Percentiles rank a stretch among this genome's conserved stretches.
Conservation (phyloP, 108 stramenopile genomes). For the Halocafeteria seosinensis region DNA sequence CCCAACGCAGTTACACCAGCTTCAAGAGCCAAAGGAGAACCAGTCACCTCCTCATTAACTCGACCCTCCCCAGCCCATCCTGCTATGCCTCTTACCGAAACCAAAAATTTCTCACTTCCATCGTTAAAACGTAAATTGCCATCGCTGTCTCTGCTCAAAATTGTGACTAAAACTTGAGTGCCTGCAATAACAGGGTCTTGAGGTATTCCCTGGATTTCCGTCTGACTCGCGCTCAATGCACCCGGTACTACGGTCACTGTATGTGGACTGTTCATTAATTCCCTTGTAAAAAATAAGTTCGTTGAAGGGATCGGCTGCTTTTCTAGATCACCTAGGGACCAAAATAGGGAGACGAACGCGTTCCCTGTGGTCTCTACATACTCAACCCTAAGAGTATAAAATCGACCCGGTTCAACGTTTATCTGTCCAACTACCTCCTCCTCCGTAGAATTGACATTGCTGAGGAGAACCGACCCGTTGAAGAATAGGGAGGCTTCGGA, state of each 20-base stretch:
- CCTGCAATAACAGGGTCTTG: slow-evolving; percentile 33
- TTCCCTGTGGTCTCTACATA: slow-evolving; percentile 33
- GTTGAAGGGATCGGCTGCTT: slow-evolving; percentile 24
- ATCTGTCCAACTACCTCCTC: neutral
- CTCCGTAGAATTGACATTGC: neutral
- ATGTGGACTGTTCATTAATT: slow-evolving; percentile 23
- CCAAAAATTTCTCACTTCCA: slow-evolving; percentile 33
- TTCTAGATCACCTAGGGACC: too few species aligned
- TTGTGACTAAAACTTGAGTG: slow-evolving; percentile 36
- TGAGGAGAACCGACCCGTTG: slow-evolving; percentile 4
- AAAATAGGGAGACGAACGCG: slow-evolving; percentile 31
- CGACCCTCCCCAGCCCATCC: slow-evolving; percentile 51
- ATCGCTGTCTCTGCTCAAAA: slow-evolving; percentile 36
- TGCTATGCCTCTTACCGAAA: slow-evolving; percentile 38
- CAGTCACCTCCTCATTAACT: too few species aligned
- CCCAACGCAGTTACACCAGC: too few species aligned
- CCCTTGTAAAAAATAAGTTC: slow-evolving; percentile 35
- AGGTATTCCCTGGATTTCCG: slow-evolving; percentile 38
- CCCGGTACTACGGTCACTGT: slow-evolving; percentile 26
- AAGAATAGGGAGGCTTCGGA: slow-evolving; percentile 21
- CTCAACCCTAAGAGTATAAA: slow-evolving; percentile 34
- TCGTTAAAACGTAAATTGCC: slow-evolving; percentile 42
- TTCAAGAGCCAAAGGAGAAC: too few species aligned
- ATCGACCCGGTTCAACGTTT: slow-evolving; percentile 9
- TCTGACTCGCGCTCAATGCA: slow-evolving; percentile 12